These are phyloP conservation scores for Pholiota microspora DNA, from an alignment of 768 basidiomycete species.

Conservation along the genomic window DNA sequence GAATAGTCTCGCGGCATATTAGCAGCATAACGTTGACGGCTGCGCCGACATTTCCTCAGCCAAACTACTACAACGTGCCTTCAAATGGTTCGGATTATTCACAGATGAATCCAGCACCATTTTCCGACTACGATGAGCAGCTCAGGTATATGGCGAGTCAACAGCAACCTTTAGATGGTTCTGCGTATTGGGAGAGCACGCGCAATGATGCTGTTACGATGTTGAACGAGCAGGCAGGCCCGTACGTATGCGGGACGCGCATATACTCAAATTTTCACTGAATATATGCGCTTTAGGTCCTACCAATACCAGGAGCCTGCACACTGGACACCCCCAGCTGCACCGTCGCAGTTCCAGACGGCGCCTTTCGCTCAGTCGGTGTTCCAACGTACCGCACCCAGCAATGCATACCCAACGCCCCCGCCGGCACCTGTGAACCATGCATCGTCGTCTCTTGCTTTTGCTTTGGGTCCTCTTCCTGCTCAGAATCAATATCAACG, in stretches of 20 bases:
- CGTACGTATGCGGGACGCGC: slow-evolving; percentile 37
- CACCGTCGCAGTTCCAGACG: slow-evolving; percentile 52
- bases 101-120: slow-evolving; percentile 49
- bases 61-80: slow-evolving; percentile 44
- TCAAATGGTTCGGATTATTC: slow-evolving; percentile 22
- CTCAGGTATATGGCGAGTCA: slow-evolving; percentile 53
- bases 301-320: slow-evolving; percentile 41
- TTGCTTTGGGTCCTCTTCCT: slow-evolving; percentile 53
- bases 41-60: slow-evolving; percentile 61
- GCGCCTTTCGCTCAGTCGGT: slow-evolving; percentile 62
- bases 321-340: slow-evolving; percentile 40
- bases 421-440: slow-evolving; percentile 62
- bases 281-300: slow-evolving; percentile 27
- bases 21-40: slow-evolving; percentile 56
- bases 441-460: slow-evolving; percentile 75
- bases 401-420: slow-evolving; percentile 68
- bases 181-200: slow-evolving; percentile 63
- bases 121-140: slow-evolving; percentile 68
- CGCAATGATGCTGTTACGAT: slow-evolving; percentile 61
- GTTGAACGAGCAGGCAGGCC: slow-evolving; percentile 49
- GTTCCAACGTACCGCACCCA: slow-evolving; percentile 61
- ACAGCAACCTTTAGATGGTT: slow-evolving; percentile 40
- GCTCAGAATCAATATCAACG: slow-evolving; percentile 9
- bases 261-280: slow-evolving; percentile 19
- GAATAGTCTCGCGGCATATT: slow-evolving; percentile 64